phyloP scores from a whole-genome alignment of 805 yeast species.

The Starmerella gropengiesseri region DNA sequence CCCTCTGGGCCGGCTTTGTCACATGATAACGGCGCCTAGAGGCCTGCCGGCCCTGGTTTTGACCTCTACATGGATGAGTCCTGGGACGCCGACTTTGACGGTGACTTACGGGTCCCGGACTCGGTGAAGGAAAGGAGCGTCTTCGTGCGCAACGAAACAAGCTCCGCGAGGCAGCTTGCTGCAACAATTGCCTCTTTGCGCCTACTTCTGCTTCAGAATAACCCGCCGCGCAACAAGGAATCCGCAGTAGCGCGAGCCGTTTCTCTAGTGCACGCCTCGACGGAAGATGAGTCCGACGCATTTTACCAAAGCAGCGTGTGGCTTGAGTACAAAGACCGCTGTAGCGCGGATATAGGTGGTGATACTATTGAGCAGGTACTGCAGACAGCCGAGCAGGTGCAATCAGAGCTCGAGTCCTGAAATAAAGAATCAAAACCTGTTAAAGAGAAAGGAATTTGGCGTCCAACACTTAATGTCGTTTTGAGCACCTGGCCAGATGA shows the following conservation, averaged over 20 bases:
- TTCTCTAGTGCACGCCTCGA: slow-evolving; percentile 26
- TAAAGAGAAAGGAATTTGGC: too few species aligned
- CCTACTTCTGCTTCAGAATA: slow-evolving; percentile 10
- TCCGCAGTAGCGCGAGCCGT: slow-evolving; percentile 19
- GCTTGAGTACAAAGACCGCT: slow-evolving; percentile 7
- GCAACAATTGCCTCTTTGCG: slow-evolving; percentile 20
- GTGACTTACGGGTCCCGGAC: slow-evolving; percentile 22
- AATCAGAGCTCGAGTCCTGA: slow-evolving; percentile 12
- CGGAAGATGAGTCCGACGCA: slow-evolving; percentile 21
- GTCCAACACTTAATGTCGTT: too few species aligned
- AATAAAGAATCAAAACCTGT: too few species aligned
- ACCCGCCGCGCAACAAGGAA: background rate
- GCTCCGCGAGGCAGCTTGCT: slow-evolving; percentile 21
- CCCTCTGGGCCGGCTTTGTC: too few species aligned
- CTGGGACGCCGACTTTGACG: slow-evolving; percentile 58
- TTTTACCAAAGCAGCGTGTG: slow-evolving; percentile 23
- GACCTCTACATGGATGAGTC: slow-evolving; percentile 21
- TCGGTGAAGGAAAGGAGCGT: slow-evolving; percentile 16
- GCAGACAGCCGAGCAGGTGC: slow-evolving; percentile 13
- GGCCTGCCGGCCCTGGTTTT: too few species aligned
- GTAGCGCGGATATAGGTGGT: slow-evolving; percentile 13
- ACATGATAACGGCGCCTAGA: too few species aligned
- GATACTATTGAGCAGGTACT: slow-evolving; percentile 21
- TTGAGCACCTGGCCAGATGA: too few species aligned
- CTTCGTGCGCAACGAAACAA: slow-evolving; percentile 21